Evolutionary conservation across 495 filamentous ascomycete species (phyloP).

Genomic region (Tuber umbilicatum): DNA sequence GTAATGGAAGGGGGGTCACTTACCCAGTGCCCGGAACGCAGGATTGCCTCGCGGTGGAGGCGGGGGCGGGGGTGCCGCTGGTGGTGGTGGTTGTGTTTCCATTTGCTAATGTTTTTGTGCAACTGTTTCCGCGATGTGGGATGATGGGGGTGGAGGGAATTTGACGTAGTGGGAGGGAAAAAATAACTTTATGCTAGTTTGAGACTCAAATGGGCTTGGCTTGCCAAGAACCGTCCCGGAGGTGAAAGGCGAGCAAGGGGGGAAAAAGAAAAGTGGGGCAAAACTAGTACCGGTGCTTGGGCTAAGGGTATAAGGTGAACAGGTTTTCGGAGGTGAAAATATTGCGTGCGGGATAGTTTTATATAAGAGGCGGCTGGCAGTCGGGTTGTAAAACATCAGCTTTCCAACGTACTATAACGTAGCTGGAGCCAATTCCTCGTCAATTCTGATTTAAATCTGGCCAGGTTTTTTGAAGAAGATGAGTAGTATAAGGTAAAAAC

Average conservation of each 20-base stretch:
- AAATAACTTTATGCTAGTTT: neutral
- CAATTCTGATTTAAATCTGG: neutral
- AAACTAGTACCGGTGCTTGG: neutral
- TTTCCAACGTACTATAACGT: neutral
- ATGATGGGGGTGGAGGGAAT: neutral
- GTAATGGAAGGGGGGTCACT: neutral
- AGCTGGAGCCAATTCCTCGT: neutral
- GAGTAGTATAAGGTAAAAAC: neutral
- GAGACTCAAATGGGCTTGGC: neutral
- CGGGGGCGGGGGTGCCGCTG: slow-evolving; percentile 14
- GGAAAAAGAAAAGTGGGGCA: neutral
- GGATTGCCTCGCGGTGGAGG: slow-evolving; percentile 23
- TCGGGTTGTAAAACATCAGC: neutral
- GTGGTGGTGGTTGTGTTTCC: slow-evolving; percentile 4
- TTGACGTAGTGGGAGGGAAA: neutral
- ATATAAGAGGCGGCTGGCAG: neutral
- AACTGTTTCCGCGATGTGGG: neutral
- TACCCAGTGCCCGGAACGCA: slow-evolving; percentile 34
- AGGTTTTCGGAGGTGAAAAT: neutral
- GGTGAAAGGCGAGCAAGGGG: neutral
- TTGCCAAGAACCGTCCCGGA: neutral
- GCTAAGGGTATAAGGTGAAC: neutral
- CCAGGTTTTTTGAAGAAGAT: neutral
- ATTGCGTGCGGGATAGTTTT: neutral
- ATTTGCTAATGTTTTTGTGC: neutral